These are phyloP conservation scores for Cercospora sojina DNA, from an alignment of 2,329 filamentous ascomycete genomes.

Conservation along the genomic window DNA sequence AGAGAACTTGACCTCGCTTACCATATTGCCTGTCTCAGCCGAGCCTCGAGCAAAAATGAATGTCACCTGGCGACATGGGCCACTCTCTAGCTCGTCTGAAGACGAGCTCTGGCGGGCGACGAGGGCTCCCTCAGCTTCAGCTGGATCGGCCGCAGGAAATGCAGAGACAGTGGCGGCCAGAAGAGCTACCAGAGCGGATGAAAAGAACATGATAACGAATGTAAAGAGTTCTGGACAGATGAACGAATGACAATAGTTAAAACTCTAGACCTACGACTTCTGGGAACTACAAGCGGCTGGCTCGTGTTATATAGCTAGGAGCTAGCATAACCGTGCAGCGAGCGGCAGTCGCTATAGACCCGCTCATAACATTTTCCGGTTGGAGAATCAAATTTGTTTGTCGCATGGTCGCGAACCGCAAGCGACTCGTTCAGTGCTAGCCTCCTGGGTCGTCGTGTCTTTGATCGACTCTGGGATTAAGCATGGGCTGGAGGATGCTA, in stretches of 20 bases:
- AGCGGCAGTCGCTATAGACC: neutral
- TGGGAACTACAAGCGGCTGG: neutral
- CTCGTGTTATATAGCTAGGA: neutral
- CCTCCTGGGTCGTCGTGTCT: neutral
- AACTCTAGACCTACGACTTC: neutral
- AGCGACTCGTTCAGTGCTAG: neutral
- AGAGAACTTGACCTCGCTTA: neutral
- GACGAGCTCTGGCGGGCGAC: neutral
- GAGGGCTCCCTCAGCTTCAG: neutral
- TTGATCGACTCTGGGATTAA: neutral
- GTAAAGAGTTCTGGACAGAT: neutral
- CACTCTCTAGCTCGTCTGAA: slow-evolving; percentile 23
- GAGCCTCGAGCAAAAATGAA: slow-evolving; percentile 60
- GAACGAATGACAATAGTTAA: neutral
- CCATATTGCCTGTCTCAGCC: slow-evolving; percentile 54
- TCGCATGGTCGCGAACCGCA: neutral
- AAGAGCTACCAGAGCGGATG: neutral
- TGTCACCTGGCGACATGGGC: slow-evolving; percentile 48
- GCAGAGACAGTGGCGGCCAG: neutral
- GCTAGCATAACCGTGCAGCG: neutral
- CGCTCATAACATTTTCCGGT: neutral
- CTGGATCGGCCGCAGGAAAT: neutral
- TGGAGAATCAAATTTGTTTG: neutral
- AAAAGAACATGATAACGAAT: neutral
- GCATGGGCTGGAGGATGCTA: neutral